These are phyloP conservation scores for Stephanodiscus minutulus DNA, from an alignment of 108 stramenopile species.

Conservation along the genomic window DNA sequence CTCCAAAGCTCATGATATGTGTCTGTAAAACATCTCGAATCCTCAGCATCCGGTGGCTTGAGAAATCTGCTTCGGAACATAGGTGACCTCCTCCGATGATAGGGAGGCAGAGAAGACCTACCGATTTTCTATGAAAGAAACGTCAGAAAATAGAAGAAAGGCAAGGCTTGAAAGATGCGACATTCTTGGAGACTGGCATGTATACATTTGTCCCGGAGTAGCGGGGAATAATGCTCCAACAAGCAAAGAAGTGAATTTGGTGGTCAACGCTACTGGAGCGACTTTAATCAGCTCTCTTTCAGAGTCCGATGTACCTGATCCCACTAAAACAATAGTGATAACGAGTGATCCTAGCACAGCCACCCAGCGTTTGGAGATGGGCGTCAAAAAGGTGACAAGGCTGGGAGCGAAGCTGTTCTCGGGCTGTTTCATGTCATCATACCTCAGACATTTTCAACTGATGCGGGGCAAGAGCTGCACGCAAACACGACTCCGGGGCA, in stretches of 20 bases:
- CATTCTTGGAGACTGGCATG: constrained; percentile 42
- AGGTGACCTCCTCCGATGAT: constrained; percentile 46
- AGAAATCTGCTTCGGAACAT: constrained; percentile 47
- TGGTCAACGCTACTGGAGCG: constrained; percentile 62
- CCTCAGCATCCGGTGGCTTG: constrained; percentile 63
- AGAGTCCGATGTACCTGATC: constrained; percentile 4
- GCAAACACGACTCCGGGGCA: neutral
- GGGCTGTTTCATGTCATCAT: constrained; percentile 44
- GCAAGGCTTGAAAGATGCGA: constrained; percentile 36
- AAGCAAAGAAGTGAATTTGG: constrained; percentile 44
- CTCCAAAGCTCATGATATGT: constrained; percentile 72
- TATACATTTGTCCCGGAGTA: constrained; percentile 60
- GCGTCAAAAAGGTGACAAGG: constrained; percentile 15
- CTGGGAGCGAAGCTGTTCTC: constrained; percentile 32
- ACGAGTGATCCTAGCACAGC: constrained; percentile 40
- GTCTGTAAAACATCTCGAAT: constrained; percentile 55
- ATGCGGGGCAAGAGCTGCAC: too few relatives aligned
- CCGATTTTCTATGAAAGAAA: constrained; percentile 54
- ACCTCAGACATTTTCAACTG: constrained; percentile 13
- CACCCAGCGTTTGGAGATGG: constrained; percentile 29
- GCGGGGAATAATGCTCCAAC: constrained; percentile 63
- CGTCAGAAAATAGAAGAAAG: constrained; percentile 43
- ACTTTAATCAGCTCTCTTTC: constrained; percentile 37
- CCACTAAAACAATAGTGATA: constrained; percentile 40
- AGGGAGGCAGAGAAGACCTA: constrained; percentile 55